A percentile compares a stretch with the other conserved stretches of the same genome.
These are phyloP conservation scores for Knoxdaviesia proteae DNA, from an alignment of 2,329 filamentous ascomycete genomes.

Conservation along the genomic window DNA sequence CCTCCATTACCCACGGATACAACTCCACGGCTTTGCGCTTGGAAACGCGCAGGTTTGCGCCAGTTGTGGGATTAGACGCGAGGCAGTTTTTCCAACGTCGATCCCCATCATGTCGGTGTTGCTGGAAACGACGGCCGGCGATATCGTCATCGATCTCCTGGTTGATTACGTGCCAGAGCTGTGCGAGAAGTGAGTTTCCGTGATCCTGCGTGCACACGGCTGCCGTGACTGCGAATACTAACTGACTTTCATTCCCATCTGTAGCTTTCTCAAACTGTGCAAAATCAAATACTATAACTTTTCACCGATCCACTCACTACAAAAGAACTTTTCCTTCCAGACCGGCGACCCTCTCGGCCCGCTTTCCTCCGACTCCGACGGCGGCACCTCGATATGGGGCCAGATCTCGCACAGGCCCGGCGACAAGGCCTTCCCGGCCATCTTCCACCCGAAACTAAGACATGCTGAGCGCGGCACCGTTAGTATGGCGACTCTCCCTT, in stretches of 20 bases:
- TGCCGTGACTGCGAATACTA: not conserved
- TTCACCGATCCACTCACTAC: constrained; percentile 73
- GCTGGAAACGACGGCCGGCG: constrained; percentile 77
- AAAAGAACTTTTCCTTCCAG: constrained; percentile 91
- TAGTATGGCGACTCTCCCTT: constrained; percentile 86
- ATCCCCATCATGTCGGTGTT: constrained; percentile 58
- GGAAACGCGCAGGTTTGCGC: not conserved
- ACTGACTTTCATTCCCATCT: constrained; percentile 11
- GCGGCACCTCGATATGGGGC: constrained; percentile 86
- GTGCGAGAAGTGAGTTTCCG: constrained; percentile 71
- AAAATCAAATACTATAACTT: constrained; percentile 99
- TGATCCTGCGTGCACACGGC: not conserved
- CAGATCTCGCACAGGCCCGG: constrained; percentile 33
- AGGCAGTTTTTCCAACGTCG: not conserved
- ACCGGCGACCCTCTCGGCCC: constrained; percentile 87
- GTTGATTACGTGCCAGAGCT: constrained; percentile 76
- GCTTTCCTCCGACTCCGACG: constrained; percentile 66
- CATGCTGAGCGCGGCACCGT: constrained; percentile 80
- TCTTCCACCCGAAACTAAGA: constrained; percentile 71
- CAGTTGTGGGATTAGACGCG: not conserved
- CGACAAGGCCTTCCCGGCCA: constrained; percentile 56
- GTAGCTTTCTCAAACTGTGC: constrained; percentile 92
- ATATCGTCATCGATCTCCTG: constrained; percentile 85
- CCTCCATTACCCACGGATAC: too few relatives aligned
- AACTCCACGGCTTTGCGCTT: too few relatives aligned